A percentile compares a stretch with the other conserved stretches of the same genome.
Evolutionary conservation across 768 basidiomycete species (phyloP).

Genomic region (Leccinum longicurvipes): DNA sequence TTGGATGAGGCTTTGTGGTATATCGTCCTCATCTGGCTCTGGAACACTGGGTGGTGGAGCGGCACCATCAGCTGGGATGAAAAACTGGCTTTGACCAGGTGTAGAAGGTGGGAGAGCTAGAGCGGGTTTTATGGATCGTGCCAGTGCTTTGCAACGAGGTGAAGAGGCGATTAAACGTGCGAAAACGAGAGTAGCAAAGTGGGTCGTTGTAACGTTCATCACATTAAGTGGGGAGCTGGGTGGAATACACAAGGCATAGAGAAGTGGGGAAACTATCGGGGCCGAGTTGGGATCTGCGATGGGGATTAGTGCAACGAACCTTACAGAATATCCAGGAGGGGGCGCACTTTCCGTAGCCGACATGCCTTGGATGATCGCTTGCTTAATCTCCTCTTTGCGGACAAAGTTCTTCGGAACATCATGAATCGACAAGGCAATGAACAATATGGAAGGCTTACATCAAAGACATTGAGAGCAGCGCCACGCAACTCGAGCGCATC

Average conservation of each 20-base stretch:
- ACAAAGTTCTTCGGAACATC: conserved; percentile 60
- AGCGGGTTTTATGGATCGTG: conserved; percentile 61
- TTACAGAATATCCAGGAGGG: neutral
- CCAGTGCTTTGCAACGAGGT: conserved; percentile 57
- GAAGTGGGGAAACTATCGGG: conserved; percentile 59
- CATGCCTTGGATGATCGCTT: conserved; percentile 72
- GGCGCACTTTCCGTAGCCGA: conserved; percentile 52
- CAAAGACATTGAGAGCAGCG: conserved; percentile 78
- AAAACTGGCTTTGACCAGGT: conserved; percentile 47
- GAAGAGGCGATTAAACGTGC: conserved; percentile 73
- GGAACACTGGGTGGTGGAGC: conserved; percentile 33
- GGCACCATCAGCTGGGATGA: conserved; percentile 71
- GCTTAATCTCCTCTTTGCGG: conserved; percentile 64
- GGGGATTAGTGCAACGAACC: neutral
- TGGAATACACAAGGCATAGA: conserved; percentile 62
- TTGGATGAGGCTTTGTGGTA: conserved; percentile 71
- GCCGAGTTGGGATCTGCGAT: conserved; percentile 29
- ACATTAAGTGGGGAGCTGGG: conserved; percentile 61
- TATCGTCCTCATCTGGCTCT: conserved; percentile 55
- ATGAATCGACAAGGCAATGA: neutral
- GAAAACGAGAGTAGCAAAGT: conserved; percentile 76
- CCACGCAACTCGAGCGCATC: conserved; percentile 73
- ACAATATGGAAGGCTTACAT: conserved; percentile 47
- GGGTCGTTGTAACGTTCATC: conserved; percentile 57
- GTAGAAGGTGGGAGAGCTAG: conserved; percentile 30